Evolutionary conservation across 805 yeast species (phyloP).

Genomic region (Kluyveromyces lactis): DNA sequence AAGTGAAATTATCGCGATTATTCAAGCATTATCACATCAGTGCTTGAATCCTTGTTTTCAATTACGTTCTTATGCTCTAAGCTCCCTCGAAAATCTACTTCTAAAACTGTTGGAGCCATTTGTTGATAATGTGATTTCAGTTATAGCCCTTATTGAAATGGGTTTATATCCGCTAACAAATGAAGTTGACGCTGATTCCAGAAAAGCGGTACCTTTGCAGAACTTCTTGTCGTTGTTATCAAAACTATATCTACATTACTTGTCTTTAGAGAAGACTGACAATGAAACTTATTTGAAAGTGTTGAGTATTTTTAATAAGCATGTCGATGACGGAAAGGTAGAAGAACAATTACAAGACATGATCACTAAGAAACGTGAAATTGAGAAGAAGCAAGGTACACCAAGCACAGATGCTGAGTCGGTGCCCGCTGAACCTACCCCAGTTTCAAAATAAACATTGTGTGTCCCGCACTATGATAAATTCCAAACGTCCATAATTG

Average conservation of each 20-base stretch:
- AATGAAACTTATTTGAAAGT: constrained; percentile 33
- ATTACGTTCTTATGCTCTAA: constrained; percentile 57
- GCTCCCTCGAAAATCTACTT: constrained; percentile 44
- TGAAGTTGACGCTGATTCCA: constrained; percentile 57
- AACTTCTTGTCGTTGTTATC: constrained; percentile 63
- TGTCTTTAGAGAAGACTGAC: constrained; percentile 29
- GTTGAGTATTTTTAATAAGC: constrained; percentile 32
- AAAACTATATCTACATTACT: constrained; percentile 49
- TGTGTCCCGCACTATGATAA: too few species aligned
- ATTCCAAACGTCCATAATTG: too few species aligned
- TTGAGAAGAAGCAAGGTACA: constrained; percentile 14
- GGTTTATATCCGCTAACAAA: constrained; percentile 69
- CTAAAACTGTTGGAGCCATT: constrained; percentile 29
- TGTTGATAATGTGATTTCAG: constrained; percentile 33
- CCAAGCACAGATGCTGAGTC: background rate
- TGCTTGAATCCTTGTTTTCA: constrained; percentile 84
- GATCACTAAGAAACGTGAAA: constrained; percentile 30
- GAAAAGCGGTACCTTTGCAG: constrained; percentile 41
- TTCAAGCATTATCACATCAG: constrained; percentile 82
- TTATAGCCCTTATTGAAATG: constrained; percentile 54
- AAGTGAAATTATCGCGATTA: constrained; percentile 43
- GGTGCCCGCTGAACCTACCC: background rate
- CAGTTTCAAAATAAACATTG: too few species aligned
- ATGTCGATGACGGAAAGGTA: constrained; percentile 31
- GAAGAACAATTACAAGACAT: constrained; percentile 33